Percentiles rank a stretch among this genome's conserved stretches.
Conservation (phyloP, 768 basidiomycete species). For the Harrya chromipes region DNA sequence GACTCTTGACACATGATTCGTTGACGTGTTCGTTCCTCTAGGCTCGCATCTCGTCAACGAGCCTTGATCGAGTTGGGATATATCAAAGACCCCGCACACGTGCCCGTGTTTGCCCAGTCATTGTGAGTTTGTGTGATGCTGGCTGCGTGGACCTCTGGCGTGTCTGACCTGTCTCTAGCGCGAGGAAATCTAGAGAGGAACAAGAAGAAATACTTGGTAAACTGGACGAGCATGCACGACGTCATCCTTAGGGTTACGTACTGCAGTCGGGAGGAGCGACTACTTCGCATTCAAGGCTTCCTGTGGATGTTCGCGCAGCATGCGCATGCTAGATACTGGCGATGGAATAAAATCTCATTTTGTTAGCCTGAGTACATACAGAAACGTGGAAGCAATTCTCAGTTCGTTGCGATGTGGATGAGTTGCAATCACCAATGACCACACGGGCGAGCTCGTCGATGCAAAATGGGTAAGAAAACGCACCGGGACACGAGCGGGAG, state of each 20-base stretch:
- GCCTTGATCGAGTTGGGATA: constrained; percentile 64
- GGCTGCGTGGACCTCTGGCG: not conserved
- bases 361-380: too few species aligned
- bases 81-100: constrained; percentile 49
- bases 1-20: not conserved
- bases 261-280: too few species aligned
- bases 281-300: too few species aligned
- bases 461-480: too few species aligned
- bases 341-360: too few species aligned
- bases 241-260: constrained; percentile 1
- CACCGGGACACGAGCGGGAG: too few species aligned
- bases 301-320: too few species aligned
- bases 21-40: constrained; percentile 22
- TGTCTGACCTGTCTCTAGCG: constrained; percentile 27
- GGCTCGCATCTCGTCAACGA: constrained; percentile 50
- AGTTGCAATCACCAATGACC: too few species aligned
- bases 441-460: too few species aligned
- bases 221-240: constrained; percentile 36
- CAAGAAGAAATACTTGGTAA: constrained; percentile 40
- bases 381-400: too few species aligned
- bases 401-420: too few species aligned
- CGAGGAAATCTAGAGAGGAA: constrained; percentile 40
- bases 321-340: too few species aligned
- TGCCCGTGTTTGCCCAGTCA: constrained; percentile 56
- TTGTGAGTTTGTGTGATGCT: constrained; percentile 48